phyloP scores from a whole-genome alignment of 352 stramenopile genomes.

The Pythium scleroteichum region DNA sequence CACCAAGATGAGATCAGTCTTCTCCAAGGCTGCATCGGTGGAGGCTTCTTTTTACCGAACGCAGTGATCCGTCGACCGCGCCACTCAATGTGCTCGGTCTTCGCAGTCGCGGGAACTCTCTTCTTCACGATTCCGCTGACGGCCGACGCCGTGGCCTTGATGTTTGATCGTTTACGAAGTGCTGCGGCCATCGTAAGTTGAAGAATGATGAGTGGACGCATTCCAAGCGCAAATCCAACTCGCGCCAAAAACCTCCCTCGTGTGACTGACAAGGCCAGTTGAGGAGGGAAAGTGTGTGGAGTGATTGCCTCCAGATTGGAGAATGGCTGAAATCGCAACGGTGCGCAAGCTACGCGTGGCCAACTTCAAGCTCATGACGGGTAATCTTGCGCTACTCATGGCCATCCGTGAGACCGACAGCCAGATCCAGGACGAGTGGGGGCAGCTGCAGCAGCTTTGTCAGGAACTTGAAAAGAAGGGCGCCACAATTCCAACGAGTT shows the following conservation, averaged over 20 bases:
- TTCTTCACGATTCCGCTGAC: conserved; percentile 9
- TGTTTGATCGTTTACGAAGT: conserved; percentile 14
- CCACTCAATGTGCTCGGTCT: conserved; percentile 67
- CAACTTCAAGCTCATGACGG: conserved; percentile 60
- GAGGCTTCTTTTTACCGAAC: no score
- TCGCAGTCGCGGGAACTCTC: conserved; percentile 3
- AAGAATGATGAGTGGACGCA: conserved; percentile 13
- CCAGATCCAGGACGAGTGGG: conserved; percentile 36
- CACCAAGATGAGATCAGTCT: background rate
- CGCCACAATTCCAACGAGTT: conserved; percentile 31
- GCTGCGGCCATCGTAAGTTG: conserved; percentile 10
- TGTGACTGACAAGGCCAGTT: conserved; percentile 13
- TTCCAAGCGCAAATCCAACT: background rate
- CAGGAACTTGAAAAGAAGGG: conserved; percentile 30
- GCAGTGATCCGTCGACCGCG: conserved; percentile 67
- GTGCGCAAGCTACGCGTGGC: conserved; percentile 34
- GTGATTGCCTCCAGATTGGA: background rate
- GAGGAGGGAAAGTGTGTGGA: conserved; percentile 14
- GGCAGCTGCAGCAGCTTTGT: conserved; percentile 32
- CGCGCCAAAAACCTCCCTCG: conserved; percentile 18
- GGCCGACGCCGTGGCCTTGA: background rate
- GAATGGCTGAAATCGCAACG: conserved; percentile 21
- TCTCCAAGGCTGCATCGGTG: no score
- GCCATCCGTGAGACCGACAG: conserved; percentile 47
- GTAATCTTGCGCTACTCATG: conserved; percentile 55